Evolutionary conservation across 1,139 yeast species (phyloP).

Genomic region (Magnusiomyces tetraspermus): DNA sequence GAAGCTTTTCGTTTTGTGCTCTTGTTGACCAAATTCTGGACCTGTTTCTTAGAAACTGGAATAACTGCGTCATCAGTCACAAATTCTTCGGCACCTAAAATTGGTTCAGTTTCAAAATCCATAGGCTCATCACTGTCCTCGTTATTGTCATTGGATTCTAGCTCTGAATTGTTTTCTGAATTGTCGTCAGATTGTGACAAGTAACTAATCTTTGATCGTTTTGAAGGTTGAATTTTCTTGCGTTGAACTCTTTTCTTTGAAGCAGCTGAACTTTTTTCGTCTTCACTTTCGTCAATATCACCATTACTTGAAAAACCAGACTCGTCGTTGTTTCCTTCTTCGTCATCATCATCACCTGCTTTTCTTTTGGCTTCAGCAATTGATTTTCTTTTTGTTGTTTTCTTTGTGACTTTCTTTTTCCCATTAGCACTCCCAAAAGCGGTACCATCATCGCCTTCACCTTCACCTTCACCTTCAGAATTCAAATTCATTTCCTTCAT

Average conservation of each 20-base stretch:
- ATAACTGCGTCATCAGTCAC: background rate
- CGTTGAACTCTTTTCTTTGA: no score
- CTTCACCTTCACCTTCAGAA: conserved; percentile 19
- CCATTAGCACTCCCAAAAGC: conserved; percentile 12
- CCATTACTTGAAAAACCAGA: no score
- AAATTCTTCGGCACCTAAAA: background rate
- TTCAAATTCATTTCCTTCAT: conserved; percentile 1
- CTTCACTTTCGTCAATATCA: no score
- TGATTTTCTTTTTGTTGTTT: background rate
- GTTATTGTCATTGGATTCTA: background rate
- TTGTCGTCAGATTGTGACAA: no score
- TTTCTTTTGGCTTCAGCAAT: background rate
- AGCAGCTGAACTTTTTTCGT: no score
- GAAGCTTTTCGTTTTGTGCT: background rate
- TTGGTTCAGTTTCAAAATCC: background rate
- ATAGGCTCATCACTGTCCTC: background rate
- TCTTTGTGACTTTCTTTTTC: background rate
- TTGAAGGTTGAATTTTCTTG: no score
- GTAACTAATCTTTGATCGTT: no score
- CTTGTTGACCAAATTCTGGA: background rate
- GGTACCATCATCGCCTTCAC: conserved; percentile 19
- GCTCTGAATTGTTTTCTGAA: background rate
- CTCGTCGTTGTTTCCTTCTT: background rate
- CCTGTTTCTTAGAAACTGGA: background rate
- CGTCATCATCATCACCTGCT: background rate